Percentiles rank a stretch among this genome's conserved stretches.
Conservation (phyloP, 106 monocot species). For the Agapanthus africanus region DNA sequence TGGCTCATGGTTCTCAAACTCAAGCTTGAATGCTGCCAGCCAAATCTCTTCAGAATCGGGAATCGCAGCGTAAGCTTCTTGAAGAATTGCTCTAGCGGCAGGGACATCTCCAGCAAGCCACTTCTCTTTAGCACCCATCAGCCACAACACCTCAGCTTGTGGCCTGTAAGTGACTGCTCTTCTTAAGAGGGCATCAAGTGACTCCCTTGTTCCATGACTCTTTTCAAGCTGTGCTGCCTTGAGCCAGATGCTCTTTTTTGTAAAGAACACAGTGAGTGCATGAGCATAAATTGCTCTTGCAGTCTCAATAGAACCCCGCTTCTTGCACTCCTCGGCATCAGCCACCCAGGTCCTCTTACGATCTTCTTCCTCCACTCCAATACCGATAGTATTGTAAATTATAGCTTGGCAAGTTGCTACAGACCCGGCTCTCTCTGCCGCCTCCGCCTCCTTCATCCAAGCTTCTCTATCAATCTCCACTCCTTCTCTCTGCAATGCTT, state of each 20-base stretch:
- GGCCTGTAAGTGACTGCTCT: conserved; percentile 88
- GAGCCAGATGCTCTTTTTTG: conserved; percentile 98
- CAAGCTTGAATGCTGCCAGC: conserved; percentile 97
- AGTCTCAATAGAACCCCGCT: conserved; percentile 92
- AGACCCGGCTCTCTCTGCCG: conserved; percentile 85
- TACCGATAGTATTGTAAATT: conserved; percentile 65
- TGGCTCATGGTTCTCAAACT: conserved; percentile 93
- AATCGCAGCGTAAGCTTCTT: conserved; percentile 98
- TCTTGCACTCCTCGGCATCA: conserved; percentile 98
- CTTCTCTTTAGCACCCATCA: conserved; percentile 99
- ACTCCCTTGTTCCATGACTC: conserved; percentile 91
- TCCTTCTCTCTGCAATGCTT: conserved; percentile 70
- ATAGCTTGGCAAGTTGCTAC: conserved; percentile 90
- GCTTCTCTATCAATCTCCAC: conserved; percentile 84
- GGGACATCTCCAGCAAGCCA: conserved; percentile 97
- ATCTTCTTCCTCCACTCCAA: conserved; percentile 96
- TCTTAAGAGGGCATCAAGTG: conserved; percentile 80
- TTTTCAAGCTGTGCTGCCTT: conserved; percentile 98
- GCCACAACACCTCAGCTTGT: conserved; percentile 92
- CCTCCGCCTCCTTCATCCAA: conserved; percentile 97
- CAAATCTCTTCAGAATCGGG: conserved; percentile 98
- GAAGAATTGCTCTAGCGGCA: conserved; percentile 84
- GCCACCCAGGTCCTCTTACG: conserved; percentile 97
- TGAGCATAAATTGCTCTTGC: conserved; percentile 89
- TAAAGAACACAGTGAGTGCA: conserved; percentile 74